phyloP scores from a whole-genome alignment of 768 basidiomycete species.

The Hypsizygus marmoreus region DNA sequence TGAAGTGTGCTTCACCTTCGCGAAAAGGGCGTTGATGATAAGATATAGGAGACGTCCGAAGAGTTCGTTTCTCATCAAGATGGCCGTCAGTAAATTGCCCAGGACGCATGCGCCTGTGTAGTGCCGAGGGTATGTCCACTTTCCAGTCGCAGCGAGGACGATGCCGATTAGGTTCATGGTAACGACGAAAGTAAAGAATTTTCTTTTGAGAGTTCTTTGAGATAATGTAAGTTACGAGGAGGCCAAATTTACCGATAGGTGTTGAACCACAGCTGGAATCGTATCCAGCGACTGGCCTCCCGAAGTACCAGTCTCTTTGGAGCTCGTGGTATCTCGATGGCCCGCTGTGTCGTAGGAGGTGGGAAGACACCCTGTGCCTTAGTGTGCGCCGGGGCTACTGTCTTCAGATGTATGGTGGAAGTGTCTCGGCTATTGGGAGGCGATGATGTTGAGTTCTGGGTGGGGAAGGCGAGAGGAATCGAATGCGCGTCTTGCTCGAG shows the following conservation, averaged over 20 bases:
- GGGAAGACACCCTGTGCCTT: too few relatives aligned
- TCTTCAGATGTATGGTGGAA: conserved; percentile 1
- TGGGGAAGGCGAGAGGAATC: conserved; percentile 20
- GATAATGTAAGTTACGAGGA: neutral
- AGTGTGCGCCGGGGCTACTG: neutral
- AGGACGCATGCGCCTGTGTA: conserved; percentile 74
- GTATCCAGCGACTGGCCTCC: conserved; percentile 55
- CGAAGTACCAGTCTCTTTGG: conserved; percentile 24
- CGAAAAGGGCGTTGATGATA: conserved; percentile 71
- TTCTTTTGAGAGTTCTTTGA: conserved; percentile 38
- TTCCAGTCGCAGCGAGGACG: conserved; percentile 57
- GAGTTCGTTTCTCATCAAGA: conserved; percentile 80
- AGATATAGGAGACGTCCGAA: conserved; percentile 79
- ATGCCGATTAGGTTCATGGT: conserved; percentile 62
- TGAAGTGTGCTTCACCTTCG: conserved; percentile 56
- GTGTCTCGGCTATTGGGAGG: conserved; percentile 13
- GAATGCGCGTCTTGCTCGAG: conserved; percentile 28
- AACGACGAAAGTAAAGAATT: conserved; percentile 70
- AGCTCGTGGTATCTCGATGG: conserved; percentile 10
- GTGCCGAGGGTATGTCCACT: conserved; percentile 66
- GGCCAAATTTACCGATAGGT: conserved; percentile 57
- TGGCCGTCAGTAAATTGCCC: conserved; percentile 71
- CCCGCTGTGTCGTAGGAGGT: neutral
- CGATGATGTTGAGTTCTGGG: conserved; percentile 6
- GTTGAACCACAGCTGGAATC: conserved; percentile 76